phyloP scores from a whole-genome alignment of 169 alveolate genomes.

The Fabrea salina region DNA sequence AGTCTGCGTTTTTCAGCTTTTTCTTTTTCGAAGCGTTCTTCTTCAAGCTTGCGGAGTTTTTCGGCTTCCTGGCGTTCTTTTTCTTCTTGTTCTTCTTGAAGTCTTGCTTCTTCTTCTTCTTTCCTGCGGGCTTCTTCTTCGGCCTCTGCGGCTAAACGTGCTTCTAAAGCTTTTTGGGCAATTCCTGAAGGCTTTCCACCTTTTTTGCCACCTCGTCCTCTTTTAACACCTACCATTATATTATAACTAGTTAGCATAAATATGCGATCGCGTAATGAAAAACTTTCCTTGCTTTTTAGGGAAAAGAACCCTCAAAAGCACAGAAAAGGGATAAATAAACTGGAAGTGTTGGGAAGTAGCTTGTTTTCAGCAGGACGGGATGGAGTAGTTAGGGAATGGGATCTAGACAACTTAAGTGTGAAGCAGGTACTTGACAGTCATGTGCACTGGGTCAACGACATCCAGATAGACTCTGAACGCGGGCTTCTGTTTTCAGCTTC shows the following conservation, averaged over 20 bases:
- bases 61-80: constrained; percentile 38
- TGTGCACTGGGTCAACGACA: not conserved
- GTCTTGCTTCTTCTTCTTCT: constrained; percentile 43
- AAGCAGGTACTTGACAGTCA: not conserved
- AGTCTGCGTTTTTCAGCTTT: constrained; percentile 28
- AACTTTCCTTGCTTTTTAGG: not conserved
- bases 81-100: constrained; percentile 42
- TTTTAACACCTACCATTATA: too few species aligned
- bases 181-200: not conserved
- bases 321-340: constrained; percentile 1
- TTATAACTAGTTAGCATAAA: too few species aligned
- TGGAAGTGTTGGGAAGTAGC: not conserved
- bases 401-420: not conserved
- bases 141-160: not conserved
- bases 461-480: not conserved
- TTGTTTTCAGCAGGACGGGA: not conserved
- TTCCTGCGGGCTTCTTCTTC: not conserved
- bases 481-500: not conserved
- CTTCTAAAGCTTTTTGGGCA: not conserved
- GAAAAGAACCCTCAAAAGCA: not conserved
- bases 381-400: constrained; percentile 8
- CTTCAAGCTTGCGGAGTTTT: constrained; percentile 24
- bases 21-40: constrained; percentile 27
- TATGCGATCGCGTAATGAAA: too few species aligned
- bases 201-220: not conserved